Conservation (phyloP, 192 early-diverging fungal genomes). For the Entomortierella lignicola region DNA sequence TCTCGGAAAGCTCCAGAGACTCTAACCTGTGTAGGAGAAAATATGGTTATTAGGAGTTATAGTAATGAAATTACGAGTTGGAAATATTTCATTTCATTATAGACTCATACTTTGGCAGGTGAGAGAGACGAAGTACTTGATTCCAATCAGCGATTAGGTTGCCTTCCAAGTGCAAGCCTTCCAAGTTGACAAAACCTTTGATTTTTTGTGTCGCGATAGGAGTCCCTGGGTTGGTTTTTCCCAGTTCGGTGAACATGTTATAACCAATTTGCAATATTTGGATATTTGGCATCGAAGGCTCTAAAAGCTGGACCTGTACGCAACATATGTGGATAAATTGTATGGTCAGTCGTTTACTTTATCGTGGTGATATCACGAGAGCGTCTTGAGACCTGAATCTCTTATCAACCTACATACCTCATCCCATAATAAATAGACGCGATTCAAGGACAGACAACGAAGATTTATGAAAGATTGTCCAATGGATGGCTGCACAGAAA, state of each 20-base stretch:
- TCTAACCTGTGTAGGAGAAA: slow-evolving; percentile 41
- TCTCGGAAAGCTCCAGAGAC: slow-evolving; percentile 59
- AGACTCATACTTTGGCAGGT: slow-evolving; percentile 53
- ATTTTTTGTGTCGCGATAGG: slow-evolving; percentile 20
- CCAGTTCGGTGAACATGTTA: slow-evolving; percentile 52
- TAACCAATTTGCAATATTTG: slow-evolving; percentile 64
- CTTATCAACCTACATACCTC: slow-evolving; percentile 11
- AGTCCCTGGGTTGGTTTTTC: not conserved
- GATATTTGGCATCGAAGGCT: slow-evolving; percentile 56
- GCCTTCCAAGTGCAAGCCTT: slow-evolving; percentile 63
- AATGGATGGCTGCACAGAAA: slow-evolving; percentile 13
- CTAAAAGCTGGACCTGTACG: slow-evolving; percentile 51
- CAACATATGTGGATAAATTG: not conserved
- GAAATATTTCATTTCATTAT: too few relatives aligned
- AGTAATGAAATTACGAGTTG: slow-evolving; percentile 13
- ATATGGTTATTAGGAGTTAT: slow-evolving; percentile 8
- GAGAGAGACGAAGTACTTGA: slow-evolving; percentile 52
- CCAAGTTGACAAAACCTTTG: slow-evolving; percentile 55
- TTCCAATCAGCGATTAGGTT: slow-evolving; percentile 60
- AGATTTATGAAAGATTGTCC: slow-evolving; percentile 15
- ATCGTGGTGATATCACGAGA: too few relatives aligned
- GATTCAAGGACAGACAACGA: slow-evolving; percentile 37
- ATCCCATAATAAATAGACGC: slow-evolving; percentile 33
- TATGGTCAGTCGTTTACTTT: not conserved
- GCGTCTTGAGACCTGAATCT: too few relatives aligned